Evolutionary conservation across 2,329 filamentous ascomycete genomes (phyloP).

Genomic region (Exophiala xenobiotica): DNA sequence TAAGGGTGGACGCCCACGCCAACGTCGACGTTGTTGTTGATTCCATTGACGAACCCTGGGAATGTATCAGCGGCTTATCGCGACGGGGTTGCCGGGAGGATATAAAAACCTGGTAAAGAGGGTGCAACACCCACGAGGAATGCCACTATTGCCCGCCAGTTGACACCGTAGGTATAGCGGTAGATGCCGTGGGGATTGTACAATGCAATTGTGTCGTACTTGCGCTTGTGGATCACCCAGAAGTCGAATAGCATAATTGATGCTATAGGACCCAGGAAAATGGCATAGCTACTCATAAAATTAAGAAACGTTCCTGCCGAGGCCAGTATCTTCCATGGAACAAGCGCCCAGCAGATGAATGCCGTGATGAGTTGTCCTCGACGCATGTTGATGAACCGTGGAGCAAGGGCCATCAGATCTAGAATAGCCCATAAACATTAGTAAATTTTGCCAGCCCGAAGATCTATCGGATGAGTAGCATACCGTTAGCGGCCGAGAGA

Average conservation of each 20-base stretch:
- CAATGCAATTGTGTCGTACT: conserved; percentile 52
- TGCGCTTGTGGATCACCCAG: conserved; percentile 54
- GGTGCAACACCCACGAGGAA: conserved; percentile 12
- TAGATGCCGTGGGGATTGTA: conserved; percentile 53
- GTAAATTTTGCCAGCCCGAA: neutral
- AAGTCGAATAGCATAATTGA: conserved; percentile 61
- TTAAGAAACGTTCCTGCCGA: conserved; percentile 59
- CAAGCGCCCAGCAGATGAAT: conserved; percentile 58
- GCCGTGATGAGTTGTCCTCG: conserved; percentile 57
- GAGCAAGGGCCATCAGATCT: conserved; percentile 53
- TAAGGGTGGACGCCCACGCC: conserved; percentile 58
- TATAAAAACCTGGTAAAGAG: conserved; percentile 39
- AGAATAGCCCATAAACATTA: conserved; percentile 38
- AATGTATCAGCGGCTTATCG: too few species aligned
- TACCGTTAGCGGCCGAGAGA: conserved; percentile 50
- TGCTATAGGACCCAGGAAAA: conserved; percentile 64
- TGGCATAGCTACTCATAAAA: conserved; percentile 65
- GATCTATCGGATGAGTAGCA: neutral
- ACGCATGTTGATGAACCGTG: conserved; percentile 55
- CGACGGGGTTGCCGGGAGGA: too few species aligned
- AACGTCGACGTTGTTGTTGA: conserved; percentile 39
- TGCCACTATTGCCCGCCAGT: conserved; percentile 42
- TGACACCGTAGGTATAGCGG: conserved; percentile 54
- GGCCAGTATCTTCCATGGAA: conserved; percentile 64
- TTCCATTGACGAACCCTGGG: conserved; percentile 53